Conservation (phyloP, 495 filamentous ascomycete species). For the Chaetomidium leptoderma region DNA sequence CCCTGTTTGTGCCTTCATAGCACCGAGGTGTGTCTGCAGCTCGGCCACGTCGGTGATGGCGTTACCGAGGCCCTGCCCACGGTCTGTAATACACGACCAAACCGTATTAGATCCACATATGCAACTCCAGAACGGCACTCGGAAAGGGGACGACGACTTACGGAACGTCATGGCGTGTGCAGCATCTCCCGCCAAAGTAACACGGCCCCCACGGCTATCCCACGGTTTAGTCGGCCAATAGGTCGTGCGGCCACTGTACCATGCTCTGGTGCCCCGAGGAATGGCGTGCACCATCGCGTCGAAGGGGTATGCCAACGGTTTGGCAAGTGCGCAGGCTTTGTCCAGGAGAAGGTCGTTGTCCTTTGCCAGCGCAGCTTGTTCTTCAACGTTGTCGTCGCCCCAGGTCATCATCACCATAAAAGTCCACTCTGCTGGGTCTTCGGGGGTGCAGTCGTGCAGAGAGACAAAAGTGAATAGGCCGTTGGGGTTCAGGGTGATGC, state of each 20-base stretch:
- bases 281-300: constrained; percentile 21
- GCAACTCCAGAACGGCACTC: too few relatives aligned
- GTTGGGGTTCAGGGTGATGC: constrained; percentile 29
- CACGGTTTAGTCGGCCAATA: constrained; percentile 36
- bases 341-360: constrained; percentile 10
- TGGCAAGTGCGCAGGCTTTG: constrained; percentile 9
- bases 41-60: constrained; percentile 42
- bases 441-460: constrained; percentile 16
- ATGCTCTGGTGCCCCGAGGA: constrained; percentile 11
- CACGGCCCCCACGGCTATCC: constrained; percentile 38
- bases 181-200: constrained; percentile 50
- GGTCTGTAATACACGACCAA: constrained; percentile 25
- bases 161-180: constrained; percentile 50
- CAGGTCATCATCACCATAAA: constrained; percentile 26
- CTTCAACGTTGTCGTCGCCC: constrained; percentile 8
- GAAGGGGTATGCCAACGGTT: constrained; percentile 21
- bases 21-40: constrained; percentile 26
- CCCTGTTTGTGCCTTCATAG: constrained; percentile 22
- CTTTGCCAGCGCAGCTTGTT: constrained; percentile 7
- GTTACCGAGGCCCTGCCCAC: constrained; percentile 50
- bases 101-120: background rate
- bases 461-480: constrained; percentile 22
- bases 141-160: constrained; percentile 1
- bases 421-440: constrained; percentile 24
- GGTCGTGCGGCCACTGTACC: constrained; percentile 11